These are phyloP conservation scores for Trapa bicornis DNA, from an alignment of 345 rosid genomes.

Conservation along the genomic window DNA sequence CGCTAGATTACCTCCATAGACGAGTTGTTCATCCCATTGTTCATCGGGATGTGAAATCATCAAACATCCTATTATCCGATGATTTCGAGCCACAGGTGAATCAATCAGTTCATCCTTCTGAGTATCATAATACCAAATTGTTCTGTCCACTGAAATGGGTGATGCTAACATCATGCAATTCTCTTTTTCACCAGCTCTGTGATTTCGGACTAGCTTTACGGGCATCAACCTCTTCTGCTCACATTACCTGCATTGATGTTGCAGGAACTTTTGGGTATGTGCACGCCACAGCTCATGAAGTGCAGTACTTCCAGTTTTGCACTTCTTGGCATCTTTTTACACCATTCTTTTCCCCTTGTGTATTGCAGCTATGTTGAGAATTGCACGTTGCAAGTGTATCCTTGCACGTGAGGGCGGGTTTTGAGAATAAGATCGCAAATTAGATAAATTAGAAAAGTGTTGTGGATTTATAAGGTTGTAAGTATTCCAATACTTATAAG, in stretches of 20 bases:
- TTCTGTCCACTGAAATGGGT: constrained; percentile 5
- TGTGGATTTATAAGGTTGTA: no score
- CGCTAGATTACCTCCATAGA: constrained; percentile 71
- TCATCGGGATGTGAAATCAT: constrained; percentile 95
- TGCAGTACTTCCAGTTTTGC: not conserved
- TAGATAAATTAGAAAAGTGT: no score
- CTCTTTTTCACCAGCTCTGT: constrained; percentile 45
- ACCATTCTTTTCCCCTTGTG: not conserved
- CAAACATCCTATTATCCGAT: constrained; percentile 72
- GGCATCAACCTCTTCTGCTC: constrained; percentile 50
- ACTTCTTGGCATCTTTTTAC: constrained; percentile 6
- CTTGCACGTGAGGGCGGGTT: no score
- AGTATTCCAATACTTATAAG: no score
- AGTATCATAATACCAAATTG: not conserved
- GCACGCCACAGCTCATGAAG: not conserved
- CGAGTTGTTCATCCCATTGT: constrained; percentile 47
- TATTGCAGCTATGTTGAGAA: no score
- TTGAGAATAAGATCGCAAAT: no score
- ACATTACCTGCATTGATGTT: constrained; percentile 60
- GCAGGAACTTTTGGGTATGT: constrained; percentile 94
- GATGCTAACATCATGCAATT: constrained; percentile 11
- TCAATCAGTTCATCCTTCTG: no score
- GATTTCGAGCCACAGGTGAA: constrained; percentile 89
- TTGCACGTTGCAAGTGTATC: no score
- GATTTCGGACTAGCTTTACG: constrained; percentile 93